Evolutionary conservation across 1,284 basidiomycete species (phyloP), one percentile per base, ranked within the genome.

Genomic region (Sporisorium reilianum): DNA sequence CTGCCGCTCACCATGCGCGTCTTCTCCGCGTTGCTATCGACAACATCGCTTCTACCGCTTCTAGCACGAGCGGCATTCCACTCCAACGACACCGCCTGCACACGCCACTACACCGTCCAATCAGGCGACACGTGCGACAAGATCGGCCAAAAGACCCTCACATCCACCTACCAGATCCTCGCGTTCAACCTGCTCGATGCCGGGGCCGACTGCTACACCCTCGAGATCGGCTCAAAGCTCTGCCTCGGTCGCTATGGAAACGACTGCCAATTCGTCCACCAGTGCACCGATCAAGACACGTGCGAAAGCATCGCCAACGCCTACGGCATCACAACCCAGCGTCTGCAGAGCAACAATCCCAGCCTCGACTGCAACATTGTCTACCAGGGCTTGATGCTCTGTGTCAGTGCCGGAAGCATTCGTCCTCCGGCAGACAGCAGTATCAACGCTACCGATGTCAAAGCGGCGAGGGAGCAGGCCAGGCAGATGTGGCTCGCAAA

Each of bases 141-240:
- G 71, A 92, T 92, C 82, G 91, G 90, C 63, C 88, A 88, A 38
- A 87, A 88, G 20, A 82, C 91, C 46, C 88, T 89, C 55, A 90
- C 88, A 62, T 91, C 91, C 28, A 91, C 91, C 89, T 92, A 90
- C 86, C 91, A 93, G 85, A 88, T 93, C 51, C 88, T 89, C 2
- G 87, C 87, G 14, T 86, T 89, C 76, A 93, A 92, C 85, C 59
- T 85, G 0, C 79, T 70, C 55, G 75, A 80, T 60, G 88, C 91
- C 73, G 85, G 92, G 77, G 16, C 77, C 0, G 51, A 48, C 3
- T 92, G 92, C 86, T 78, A 83, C 75, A 91, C 91, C 83, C 88
- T 92, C 63, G 48, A 76, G 4, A 85, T 88, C 6, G 89, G 88
- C 49, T 89, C 88, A 90, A 36, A 46, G 10, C 71, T 81, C 57